Evolutionary conservation across 371 early-diverging fungal genomes (phyloP), one percentile per base, ranked within the genome.

Genomic region (Mucor velutinosus): DNA sequence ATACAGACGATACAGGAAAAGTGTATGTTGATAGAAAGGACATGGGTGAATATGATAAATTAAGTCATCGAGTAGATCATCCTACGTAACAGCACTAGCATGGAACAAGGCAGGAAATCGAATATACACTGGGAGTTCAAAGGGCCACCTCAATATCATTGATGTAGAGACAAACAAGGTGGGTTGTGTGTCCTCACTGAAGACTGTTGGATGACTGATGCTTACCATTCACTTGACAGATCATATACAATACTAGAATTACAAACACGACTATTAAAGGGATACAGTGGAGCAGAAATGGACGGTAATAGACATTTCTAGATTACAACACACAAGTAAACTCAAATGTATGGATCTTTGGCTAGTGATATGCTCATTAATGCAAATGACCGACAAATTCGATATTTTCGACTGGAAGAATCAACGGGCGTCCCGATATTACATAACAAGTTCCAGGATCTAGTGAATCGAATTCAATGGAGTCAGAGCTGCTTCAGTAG

Each of bases 401-500:
- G 94, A 7, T 76, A 87, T 32, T 90, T 85, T 73, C 72, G 80
- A 63, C 45, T 82, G 65, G 73, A 80, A 65, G 70, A 83, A 60
- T 74, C 81, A 25, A 67, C 55, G 6, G 81, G 75, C 23, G 66
- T 84, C 45, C 86, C 89, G 2, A 82, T 75, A 30, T 80, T 87
- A 39, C 75, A 84, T 21, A 86, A 91, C 67, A 94, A 93, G 73
- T 94, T 93, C 68, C 91, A 91, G 74, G 97, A 97, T 74, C 82
- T 91, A 4, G 93, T 97, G 39, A 93, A 97, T 67, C 86, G 91
- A 49, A 85, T 89, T 51, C 93, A 92, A 66, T 97, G 98, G 98
- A 87, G 84, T 23, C 88, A 90, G 62, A 89, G 90, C 35, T 87
- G 90, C 35, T 95, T 95, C 66, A 95, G 92, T 65, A 84, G 89